Evolutionary conservation across 148 eudicot species (phyloP).

Genomic region (Cornus kousa): DNA sequence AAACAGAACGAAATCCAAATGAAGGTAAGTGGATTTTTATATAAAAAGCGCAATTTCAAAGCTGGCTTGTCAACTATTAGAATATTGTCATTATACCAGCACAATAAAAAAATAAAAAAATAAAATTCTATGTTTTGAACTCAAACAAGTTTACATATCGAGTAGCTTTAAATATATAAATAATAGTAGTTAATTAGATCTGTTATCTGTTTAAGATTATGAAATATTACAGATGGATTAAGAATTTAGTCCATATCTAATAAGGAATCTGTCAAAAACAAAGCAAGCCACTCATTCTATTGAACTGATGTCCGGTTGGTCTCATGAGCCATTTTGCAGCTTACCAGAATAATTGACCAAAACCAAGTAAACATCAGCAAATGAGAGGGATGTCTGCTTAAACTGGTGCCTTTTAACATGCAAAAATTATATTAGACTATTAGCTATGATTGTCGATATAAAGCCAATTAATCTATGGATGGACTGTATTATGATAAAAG

Average conservation of each 20-base stretch:
- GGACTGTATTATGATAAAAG: background rate
- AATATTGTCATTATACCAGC: background rate
- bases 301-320: background rate
- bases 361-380: background rate
- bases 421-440: background rate
- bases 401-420: background rate
- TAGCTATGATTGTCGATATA: background rate
- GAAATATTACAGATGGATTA: background rate
- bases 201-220: background rate
- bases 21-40: slow-evolving; percentile 5
- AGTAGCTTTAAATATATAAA: background rate
- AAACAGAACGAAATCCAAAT: slow-evolving; percentile 5
- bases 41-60: background rate
- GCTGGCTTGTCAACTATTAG: slow-evolving; percentile 4
- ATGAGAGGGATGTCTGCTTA: background rate
- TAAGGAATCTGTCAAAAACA: background rate
- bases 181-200: background rate
- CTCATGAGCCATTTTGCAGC: background rate
- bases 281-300: background rate
- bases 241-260: background rate
- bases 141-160: background rate
- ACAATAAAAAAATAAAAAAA: background rate
- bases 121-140: no score
- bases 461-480: background rate
- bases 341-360: background rate